These are phyloP conservation scores for Cicer bijugum DNA, from an alignment of 306 rosid species.

Conservation along the genomic window DNA sequence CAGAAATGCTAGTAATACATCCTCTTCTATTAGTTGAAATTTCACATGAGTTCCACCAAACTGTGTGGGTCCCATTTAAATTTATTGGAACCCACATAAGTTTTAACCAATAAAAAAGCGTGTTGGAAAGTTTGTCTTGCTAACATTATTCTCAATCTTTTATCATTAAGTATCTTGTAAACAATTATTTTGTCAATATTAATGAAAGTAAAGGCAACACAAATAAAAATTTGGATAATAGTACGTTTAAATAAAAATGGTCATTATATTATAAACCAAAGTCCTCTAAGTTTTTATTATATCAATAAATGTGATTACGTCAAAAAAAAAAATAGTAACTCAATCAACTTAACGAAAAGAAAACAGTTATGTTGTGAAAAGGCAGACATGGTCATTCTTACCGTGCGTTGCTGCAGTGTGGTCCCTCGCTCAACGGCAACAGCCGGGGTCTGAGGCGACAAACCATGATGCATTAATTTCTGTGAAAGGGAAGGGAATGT, in stretches of 20 bases:
- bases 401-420: slow-evolving; percentile 80
- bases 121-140: too few relatives aligned
- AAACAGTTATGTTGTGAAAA: not conserved
- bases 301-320: not conserved
- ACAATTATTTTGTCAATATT: too few relatives aligned
- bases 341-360: not conserved
- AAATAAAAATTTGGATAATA: too few relatives aligned
- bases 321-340: not conserved
- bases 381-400: slow-evolving; percentile 46
- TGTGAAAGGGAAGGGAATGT: slow-evolving; percentile 88
- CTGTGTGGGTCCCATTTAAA: too few relatives aligned
- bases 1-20: too few relatives aligned
- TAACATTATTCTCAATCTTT: too few relatives aligned
- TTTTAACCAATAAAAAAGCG: too few relatives aligned
- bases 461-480: slow-evolving; percentile 82
- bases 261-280: slow-evolving; percentile 19
- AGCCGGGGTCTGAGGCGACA: slow-evolving; percentile 79
- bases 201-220: too few relatives aligned
- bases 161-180: too few relatives aligned
- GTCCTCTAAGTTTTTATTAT: not conserved
- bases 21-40: too few relatives aligned
- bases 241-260: not conserved
- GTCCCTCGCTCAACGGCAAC: slow-evolving; percentile 96
- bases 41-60: too few relatives aligned
- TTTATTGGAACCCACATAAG: too few relatives aligned